Evolutionary conservation across 2,329 filamentous ascomycete genomes (phyloP).

Genomic region (Xylaria hypoxylon): DNA sequence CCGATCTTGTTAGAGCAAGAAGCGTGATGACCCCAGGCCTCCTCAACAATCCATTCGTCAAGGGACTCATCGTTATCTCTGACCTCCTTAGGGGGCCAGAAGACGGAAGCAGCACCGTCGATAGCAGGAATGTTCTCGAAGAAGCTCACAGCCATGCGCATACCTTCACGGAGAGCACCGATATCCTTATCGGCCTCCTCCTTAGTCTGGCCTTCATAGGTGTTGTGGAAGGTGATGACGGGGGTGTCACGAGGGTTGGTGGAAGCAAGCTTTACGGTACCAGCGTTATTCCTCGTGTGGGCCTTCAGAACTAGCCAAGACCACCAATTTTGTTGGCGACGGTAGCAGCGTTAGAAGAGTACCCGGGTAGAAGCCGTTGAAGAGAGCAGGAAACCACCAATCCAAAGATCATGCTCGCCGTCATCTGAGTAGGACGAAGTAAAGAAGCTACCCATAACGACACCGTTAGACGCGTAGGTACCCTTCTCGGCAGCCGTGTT

Average conservation of each 20-base stretch:
- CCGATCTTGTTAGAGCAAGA: constrained; percentile 48
- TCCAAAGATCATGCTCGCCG: constrained; percentile 52
- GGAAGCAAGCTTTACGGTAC: constrained; percentile 70
- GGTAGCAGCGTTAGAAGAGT: constrained; percentile 48
- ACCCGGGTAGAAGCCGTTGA: constrained; percentile 57
- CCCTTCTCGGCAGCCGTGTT: constrained; percentile 45
- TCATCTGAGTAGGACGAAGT: constrained; percentile 45
- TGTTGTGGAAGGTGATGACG: constrained; percentile 72
- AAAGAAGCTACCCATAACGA: constrained; percentile 50
- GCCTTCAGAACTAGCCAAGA: constrained; percentile 64
- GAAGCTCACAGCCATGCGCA: constrained; percentile 63
- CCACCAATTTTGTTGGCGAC: constrained; percentile 57
- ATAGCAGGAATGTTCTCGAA: constrained; percentile 56
- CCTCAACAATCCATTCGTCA: constrained; percentile 45
- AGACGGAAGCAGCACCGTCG: constrained; percentile 51
- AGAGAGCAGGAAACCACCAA: constrained; percentile 55
- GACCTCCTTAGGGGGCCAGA: constrained; percentile 43
- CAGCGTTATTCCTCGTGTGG: constrained; percentile 68
- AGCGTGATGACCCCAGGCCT: constrained; percentile 49
- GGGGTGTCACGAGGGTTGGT: constrained; percentile 73
- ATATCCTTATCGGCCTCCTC: constrained; percentile 61
- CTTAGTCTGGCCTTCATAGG: constrained; percentile 58
- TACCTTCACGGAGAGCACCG: constrained; percentile 67
- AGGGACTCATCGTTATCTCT: constrained; percentile 39
- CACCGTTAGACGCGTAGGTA: constrained; percentile 52